Base-by-base conservation (phyloP, 2,329 filamentous ascomycete genomes). In the Colletotrichum sp. region DNA sequence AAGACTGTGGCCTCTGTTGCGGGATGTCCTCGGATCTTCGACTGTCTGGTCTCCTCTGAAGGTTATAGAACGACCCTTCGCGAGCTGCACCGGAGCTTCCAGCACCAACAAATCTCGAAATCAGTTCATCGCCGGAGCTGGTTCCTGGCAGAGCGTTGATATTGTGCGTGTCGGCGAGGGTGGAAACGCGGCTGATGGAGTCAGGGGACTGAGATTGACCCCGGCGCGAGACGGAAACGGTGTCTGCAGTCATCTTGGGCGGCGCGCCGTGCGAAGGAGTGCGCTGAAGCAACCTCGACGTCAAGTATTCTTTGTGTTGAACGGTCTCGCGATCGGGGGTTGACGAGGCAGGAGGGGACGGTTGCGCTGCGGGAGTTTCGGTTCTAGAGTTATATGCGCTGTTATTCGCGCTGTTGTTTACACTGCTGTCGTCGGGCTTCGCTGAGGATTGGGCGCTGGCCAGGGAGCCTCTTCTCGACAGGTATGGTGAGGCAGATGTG, bases 201-300 rank as follows among this genome's bases (percentile, higher is more conserved):
- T 81, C 80, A 5, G 81, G 83, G 66, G 80, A 86, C 75, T 75
- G 80, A 61, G 72, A 74, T 9, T 72, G 81, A 34, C 62, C 68
- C 38, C 62, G 68, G 72, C 77, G 82, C 18, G 79, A 85, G 6
- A 88, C 89, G 2, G 87, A 88, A 12, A 87, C 89, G 3, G 87
- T 88, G 72, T 93, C 88, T 72, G 88, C 84, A 9, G 91, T 92
- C 88, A 93, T 93, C 79, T 92, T 88, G 51, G 91, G 92, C 43
- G 92, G 90, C 5, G 90, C 88, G 75, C 89, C 87, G 75, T 91
- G 87, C 8, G 91, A 91, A 1, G 91, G 88, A 12, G 87, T 90
- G 76, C 93, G 89, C 79, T 93, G 90, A 3, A 95, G 86, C 47
- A 94, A 83, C 72, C 92, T 88, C 34, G 92, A 92, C 8, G 93